A percentile compares a stretch with the other conserved stretches of the same genome.
phyloP scores from a whole-genome alignment of 2,329 filamentous ascomycete species.

The Penicillium sp. region DNA sequence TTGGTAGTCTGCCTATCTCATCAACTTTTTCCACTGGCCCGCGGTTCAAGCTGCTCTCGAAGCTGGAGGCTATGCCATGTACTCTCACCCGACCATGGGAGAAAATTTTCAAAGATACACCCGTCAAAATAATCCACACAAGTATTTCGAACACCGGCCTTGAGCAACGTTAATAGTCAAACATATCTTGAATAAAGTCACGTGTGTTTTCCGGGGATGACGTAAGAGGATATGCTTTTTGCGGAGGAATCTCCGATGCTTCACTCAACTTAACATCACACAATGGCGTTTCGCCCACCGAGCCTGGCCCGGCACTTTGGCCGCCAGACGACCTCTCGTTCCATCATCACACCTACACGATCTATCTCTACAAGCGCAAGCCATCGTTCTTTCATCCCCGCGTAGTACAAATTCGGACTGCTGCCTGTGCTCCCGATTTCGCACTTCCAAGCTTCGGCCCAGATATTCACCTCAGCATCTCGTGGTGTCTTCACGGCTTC shows the following conservation, averaged over 20 bases:
- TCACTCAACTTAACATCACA: slow-evolving; percentile 1
- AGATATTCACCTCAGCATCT: neutral
- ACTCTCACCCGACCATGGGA: neutral
- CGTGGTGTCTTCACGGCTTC: neutral
- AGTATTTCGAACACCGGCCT: neutral
- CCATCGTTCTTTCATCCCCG: no score
- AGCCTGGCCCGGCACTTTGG: slow-evolving; percentile 9
- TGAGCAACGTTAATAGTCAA: no score
- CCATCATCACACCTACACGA: slow-evolving; percentile 2
- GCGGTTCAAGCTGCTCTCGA: neutral
- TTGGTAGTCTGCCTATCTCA: neutral
- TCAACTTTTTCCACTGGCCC: neutral
- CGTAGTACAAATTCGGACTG: no score
- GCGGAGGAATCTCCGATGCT: neutral
- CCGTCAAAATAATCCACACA: neutral
- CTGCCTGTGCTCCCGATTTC: slow-evolving; percentile 15
- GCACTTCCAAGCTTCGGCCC: slow-evolving; percentile 4
- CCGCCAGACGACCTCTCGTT: neutral
- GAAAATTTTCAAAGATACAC: neutral
- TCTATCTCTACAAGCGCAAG: slow-evolving; percentile 8
- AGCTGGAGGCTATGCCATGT: neutral
- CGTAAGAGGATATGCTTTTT: slow-evolving; percentile 19
- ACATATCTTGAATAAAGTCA: slow-evolving; percentile 6
- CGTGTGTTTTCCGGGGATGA: slow-evolving; percentile 21
- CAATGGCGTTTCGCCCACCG: slow-evolving; percentile 14